Base-by-base conservation (phyloP, 2,329 filamentous ascomycete species). In the Nectriaceae sp. region DNA sequence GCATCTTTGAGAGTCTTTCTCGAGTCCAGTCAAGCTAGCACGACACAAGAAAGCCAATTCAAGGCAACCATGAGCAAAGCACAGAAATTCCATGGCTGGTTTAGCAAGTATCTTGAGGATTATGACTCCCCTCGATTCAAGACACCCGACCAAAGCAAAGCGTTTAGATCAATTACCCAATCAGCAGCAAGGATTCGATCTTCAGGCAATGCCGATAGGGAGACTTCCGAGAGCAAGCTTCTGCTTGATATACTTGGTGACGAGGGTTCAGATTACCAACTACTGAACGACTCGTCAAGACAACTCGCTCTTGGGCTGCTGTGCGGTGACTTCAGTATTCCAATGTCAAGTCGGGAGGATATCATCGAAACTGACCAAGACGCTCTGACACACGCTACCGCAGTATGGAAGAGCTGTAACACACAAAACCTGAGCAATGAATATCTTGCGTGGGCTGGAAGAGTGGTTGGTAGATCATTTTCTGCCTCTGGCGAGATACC, bases 401-500 rank as follows among this genome's bases (percentile, higher is more conserved):
- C 84, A 16, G 77, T 97, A 1, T 94, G 88, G 85, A 85, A 86
- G 63, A 91, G 88, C 36, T 88, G 90, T 57, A 77, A 81, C 49
- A 76, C 80, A n/a, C 74, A 79, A 31, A 72, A 79, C 2, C 75
- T 87, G 15, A 88, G 84, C 47, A 73, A 80, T 21, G 79, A 83
- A 15, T 97, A 94, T 65, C 73, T 90, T 1, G 74, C 89, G 1
- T 99, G 95, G 95, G 88, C 89, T 38, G 92, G 89, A 3, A 82
- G 87, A 53, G 87, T 92, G 2, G 76, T 97, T 38, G 94, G 95
- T 6, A 83, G 90, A 64, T 86, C 90, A 0, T 97, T 92, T 69
- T 85, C 87, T 33, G 81, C 88, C 15, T 89, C 84, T 21, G 91
- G 91, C 2, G 76, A 83, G 46, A 78, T 90, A 5, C 81, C 84